Base-by-base conservation (phyloP, 2,329 filamentous ascomycete genomes). In the Coleophoma eucalyptorum region DNA sequence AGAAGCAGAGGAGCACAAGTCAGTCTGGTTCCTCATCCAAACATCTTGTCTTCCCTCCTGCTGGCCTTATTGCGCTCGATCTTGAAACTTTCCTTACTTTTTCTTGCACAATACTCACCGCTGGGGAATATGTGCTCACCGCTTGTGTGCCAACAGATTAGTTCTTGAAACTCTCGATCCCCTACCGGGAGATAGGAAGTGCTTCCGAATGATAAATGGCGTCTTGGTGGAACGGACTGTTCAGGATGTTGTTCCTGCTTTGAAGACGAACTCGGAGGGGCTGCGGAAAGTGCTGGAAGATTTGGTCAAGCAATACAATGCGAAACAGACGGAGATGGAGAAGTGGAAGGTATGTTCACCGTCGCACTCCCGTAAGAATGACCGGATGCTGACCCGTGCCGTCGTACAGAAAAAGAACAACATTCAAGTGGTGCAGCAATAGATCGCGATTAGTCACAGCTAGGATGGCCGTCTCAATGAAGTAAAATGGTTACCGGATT, bases 1-100 rank as follows among this genome's bases (percentile, higher is more conserved):
- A 69, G 94, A 97, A 69, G 86, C 89, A 18, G 94, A 99, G 70
- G 94, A 99, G 69, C 94, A 99, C 78, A 97, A 96, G 94, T 97
- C 74, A 68, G 87, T 74, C 16, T 46, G 46, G 41, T 56, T 45
- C 54, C 32, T 53, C 31, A 48, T 46, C n/a, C 47, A 21, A 46
- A 26, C n/a, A 46, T 34, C 26, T n/a, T 33, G 45, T 21, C 38
- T 46, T 42, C 40, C 49, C 43, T 40, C 21, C 48, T 44, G 38
- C 20, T 26, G 32, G 48, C 44, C 45, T 34, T 34, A 43, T 12
- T 53, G 11, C 31, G 43, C 38, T 40, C 43, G 41, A 42, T 32
- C 40, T 35, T 26, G 37, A 42, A 19, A 11, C 13, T 15, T 45
- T 40, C 46, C 67, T 65, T 63, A 58, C 58, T 54, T 53, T 52